Conservation (phyloP, 2,329 filamentous ascomycete species). For the Purpureocillium lavendulum region DNA sequence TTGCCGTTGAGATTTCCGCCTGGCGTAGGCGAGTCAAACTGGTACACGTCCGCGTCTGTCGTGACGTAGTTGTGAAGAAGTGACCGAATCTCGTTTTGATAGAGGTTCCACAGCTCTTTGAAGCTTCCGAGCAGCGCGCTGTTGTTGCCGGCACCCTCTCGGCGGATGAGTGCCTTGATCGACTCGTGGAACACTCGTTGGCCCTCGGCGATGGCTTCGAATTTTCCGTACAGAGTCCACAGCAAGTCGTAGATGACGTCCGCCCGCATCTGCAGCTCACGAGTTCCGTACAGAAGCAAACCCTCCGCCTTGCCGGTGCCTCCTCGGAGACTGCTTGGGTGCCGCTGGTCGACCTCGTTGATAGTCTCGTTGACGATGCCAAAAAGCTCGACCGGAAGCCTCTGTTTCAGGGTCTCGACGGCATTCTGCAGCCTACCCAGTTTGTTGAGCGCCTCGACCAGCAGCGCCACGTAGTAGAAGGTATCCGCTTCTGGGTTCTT, state of each 20-base stretch:
- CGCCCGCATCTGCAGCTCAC: slow-evolving; percentile 68
- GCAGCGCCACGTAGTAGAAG: slow-evolving; percentile 81
- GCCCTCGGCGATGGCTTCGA: slow-evolving; percentile 92
- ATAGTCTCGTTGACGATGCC: slow-evolving; percentile 91
- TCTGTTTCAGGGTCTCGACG: slow-evolving; percentile 84
- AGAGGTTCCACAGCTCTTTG: slow-evolving; percentile 94
- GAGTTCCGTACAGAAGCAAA: slow-evolving; percentile 54
- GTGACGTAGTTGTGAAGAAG: slow-evolving; percentile 94
- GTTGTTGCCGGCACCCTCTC: slow-evolving; percentile 63
- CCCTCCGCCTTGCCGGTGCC: slow-evolving; percentile 44
- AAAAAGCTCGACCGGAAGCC: slow-evolving; percentile 89
- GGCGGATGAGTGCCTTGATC: slow-evolving; percentile 73
- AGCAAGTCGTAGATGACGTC: slow-evolving; percentile 87
- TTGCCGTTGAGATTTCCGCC: slow-evolving; percentile 36
- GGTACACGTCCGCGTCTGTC: slow-evolving; percentile 72
- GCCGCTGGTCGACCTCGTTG: slow-evolving; percentile 83
- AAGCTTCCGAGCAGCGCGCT: slow-evolving; percentile 74
- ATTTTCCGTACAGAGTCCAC: slow-evolving; percentile 90
- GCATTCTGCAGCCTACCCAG: slow-evolving; percentile 79
- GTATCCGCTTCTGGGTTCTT: slow-evolving; percentile 94
- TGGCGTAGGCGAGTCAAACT: slow-evolving; percentile 47
- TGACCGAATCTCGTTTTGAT: slow-evolving; percentile 95
- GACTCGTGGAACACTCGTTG: slow-evolving; percentile 92
- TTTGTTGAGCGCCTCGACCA: slow-evolving; percentile 85
- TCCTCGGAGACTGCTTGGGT: slow-evolving; percentile 70